Conservation (phyloP, 345 rosid genomes). For the Luvunga scandens region DNA sequence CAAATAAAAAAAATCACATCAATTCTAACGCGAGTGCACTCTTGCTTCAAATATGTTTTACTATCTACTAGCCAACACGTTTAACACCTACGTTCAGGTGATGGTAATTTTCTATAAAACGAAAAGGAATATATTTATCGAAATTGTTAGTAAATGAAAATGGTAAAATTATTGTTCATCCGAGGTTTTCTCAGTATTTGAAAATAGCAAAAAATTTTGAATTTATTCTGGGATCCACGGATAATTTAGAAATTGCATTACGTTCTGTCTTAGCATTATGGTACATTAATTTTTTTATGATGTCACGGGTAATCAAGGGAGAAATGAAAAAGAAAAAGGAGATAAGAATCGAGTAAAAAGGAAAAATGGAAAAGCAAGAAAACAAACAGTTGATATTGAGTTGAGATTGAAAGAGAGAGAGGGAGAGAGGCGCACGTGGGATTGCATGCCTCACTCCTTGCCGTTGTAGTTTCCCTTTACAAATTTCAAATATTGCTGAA, state of each 20-base stretch:
- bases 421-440: slow-evolving; percentile 36
- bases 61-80: too few species aligned
- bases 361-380: background rate
- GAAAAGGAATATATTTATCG: too few species aligned
- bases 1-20: background rate
- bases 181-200: too few species aligned
- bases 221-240: too few species aligned
- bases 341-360: background rate
- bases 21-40: too few species aligned
- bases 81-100: background rate
- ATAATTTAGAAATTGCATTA: too few species aligned
- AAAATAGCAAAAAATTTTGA: too few species aligned
- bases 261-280: too few species aligned
- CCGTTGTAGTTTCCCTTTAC: slow-evolving; percentile 28
- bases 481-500: slow-evolving; percentile 12
- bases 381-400: background rate
- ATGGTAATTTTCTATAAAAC: background rate
- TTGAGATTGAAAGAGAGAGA: background rate
- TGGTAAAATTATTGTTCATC: too few species aligned
- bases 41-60: too few species aligned
- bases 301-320: background rate
- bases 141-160: too few species aligned
- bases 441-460: slow-evolving; percentile 32
- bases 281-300: too few species aligned
- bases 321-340: background rate